Evolutionary conservation across 495 filamentous ascomycete species (phyloP).

Genomic region (Melanomma pulvis-pyrius): DNA sequence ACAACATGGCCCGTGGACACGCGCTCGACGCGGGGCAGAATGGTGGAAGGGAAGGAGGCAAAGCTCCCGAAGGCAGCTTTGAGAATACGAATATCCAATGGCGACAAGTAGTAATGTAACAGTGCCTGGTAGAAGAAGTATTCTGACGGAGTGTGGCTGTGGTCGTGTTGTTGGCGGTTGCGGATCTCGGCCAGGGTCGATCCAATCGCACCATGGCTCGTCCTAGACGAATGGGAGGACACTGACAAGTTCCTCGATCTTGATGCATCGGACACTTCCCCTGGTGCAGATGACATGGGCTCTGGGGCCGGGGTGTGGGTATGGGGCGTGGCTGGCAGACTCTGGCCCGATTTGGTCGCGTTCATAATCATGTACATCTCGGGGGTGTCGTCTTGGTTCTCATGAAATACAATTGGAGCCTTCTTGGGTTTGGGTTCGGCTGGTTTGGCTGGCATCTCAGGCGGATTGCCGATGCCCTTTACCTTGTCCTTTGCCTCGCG

Average conservation of each 20-base stretch:
- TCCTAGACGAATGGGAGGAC: conserved; percentile 21
- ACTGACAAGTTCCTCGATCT: conserved; percentile 18
- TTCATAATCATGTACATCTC: conserved; percentile 59
- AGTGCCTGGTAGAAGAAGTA: conserved; percentile 92
- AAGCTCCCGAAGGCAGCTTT: conserved; percentile 88
- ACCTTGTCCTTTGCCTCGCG: conserved; percentile 72
- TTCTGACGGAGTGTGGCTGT: conserved; percentile 48
- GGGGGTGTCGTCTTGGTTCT: conserved; percentile 51
- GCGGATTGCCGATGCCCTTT: conserved; percentile 71
- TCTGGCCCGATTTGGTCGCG: conserved; percentile 51
- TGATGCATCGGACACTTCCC: neutral
- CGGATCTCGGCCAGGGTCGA: conserved; percentile 45
- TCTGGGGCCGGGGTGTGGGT: neutral
- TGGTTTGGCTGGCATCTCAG: conserved; percentile 57
- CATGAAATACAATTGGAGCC: conserved; percentile 54
- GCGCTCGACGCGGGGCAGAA: conserved; percentile 88
- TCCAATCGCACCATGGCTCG: conserved; percentile 37
- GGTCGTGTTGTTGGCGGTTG: conserved; percentile 43
- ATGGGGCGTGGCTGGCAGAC: conserved; percentile 10
- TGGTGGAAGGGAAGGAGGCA: conserved; percentile 79
- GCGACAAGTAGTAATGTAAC: conserved; percentile 88
- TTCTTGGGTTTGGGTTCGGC: conserved; percentile 51
- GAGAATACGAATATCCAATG: conserved; percentile 93
- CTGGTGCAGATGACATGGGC: neutral
- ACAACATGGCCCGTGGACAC: conserved; percentile 89